Conservation (phyloP, 306 rosid genomes). For the Astragalus glycyphyllos region DNA sequence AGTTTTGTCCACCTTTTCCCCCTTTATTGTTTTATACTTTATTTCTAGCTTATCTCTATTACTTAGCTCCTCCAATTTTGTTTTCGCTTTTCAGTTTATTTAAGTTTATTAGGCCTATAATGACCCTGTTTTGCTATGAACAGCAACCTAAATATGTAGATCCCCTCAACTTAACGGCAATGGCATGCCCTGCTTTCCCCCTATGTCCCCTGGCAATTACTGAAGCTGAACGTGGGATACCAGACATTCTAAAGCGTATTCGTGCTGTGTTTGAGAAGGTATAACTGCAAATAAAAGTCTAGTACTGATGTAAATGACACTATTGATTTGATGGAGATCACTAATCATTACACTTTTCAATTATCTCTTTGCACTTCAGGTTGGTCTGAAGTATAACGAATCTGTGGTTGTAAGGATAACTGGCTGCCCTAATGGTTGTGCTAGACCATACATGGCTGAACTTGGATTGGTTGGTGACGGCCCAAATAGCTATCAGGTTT, state of each 20-base stretch:
- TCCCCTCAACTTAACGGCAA: constrained; percentile 91
- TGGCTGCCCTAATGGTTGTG: constrained; percentile 98
- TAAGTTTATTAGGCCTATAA: constrained; percentile 22
- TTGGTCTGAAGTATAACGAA: constrained; percentile 89
- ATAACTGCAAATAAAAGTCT: constrained; percentile 33
- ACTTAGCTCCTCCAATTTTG: neutral
- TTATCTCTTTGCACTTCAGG: constrained; percentile 54
- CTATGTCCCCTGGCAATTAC: constrained; percentile 95
- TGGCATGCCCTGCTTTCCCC: constrained; percentile 99
- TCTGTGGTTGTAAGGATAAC: constrained; percentile 90
- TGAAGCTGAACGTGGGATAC: constrained; percentile 98
- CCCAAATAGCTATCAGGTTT: constrained; percentile 98
- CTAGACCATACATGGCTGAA: constrained; percentile 98
- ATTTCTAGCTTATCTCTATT: neutral
- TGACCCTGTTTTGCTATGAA: constrained; percentile 43
- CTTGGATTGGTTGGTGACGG: constrained; percentile 98
- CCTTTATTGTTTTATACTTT: neutral
- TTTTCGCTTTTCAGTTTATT: constrained; percentile 9
- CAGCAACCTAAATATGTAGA: constrained; percentile 91
- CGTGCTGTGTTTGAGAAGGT: constrained; percentile 95
- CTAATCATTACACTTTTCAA: constrained; percentile 24
- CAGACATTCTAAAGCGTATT: constrained; percentile 86
- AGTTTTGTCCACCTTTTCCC: neutral
- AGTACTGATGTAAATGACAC: neutral
- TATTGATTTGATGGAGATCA: constrained; percentile 33